A percentile compares a stretch with the other conserved stretches of the same genome.
These are phyloP conservation scores for Ehretia macrophylla DNA, from an alignment of 257 asterid genomes.

Conservation along the genomic window DNA sequence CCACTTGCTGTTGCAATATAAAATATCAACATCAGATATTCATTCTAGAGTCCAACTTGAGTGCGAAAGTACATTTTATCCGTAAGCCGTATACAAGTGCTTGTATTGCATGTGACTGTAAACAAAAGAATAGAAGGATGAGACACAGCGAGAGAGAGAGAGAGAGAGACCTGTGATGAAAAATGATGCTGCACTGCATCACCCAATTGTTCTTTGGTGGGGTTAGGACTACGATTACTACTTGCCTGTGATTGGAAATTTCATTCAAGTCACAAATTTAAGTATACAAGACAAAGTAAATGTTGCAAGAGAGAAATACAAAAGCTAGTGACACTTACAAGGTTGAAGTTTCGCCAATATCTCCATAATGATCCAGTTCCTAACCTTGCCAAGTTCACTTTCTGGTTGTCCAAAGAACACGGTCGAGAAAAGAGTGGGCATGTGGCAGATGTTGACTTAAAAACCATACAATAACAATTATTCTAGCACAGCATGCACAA, in stretches of 20 bases:
- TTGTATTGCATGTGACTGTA: not conserved
- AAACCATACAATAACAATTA: not conserved
- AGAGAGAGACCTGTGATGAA: slow-evolving; percentile 53
- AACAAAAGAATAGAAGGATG: not conserved
- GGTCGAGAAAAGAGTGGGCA: not conserved
- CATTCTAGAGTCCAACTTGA: not conserved
- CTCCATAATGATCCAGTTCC: slow-evolving; percentile 85
- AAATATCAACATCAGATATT: slow-evolving; percentile 6
- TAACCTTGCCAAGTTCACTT: slow-evolving; percentile 60
- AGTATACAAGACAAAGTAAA: not conserved
- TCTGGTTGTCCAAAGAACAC: slow-evolving; percentile 30
- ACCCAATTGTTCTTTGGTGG: slow-evolving; percentile 63
- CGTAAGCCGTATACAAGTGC: not conserved
- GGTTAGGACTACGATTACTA: slow-evolving; percentile 48
- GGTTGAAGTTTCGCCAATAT: slow-evolving; percentile 71
- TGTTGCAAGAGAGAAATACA: slow-evolving; percentile 1
- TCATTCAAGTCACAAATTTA: slow-evolving; percentile 1
- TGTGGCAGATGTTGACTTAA: not conserved
- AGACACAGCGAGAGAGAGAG: too few relatives aligned
- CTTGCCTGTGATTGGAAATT: slow-evolving; percentile 40
- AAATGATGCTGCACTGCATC: slow-evolving; percentile 69
- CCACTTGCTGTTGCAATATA: slow-evolving; percentile 50
- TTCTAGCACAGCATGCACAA: not conserved
- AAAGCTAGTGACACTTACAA: slow-evolving; percentile 38
- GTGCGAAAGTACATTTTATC: not conserved